Evolutionary conservation across 805 yeast genomes (phyloP), one percentile per base, ranked within the genome.

Genomic region (Diddensiella caesifluorescens): DNA sequence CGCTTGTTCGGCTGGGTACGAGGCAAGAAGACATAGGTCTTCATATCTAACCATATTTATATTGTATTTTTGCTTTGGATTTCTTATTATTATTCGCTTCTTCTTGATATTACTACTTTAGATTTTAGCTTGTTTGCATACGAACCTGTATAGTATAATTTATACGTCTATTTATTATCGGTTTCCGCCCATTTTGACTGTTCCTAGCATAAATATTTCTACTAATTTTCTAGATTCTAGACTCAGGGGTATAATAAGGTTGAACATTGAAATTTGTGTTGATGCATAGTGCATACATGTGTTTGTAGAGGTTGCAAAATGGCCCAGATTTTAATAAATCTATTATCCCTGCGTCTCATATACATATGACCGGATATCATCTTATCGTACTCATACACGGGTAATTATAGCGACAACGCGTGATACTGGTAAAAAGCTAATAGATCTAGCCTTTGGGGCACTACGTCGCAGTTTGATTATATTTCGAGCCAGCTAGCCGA

Each of bases 321-420:
- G n/a, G n/a, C n/a, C n/a, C n/a, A n/a, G n/a, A n/a, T n/a, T n/a
- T n/a, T n/a, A n/a, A n/a, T n/a, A n/a, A n/a, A n/a, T n/a, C n/a
- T n/a, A n/a, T n/a, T n/a, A n/a, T n/a, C n/a, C n/a, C n/a, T n/a
- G n/a, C n/a, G n/a, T n/a, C n/a, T n/a, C n/a, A n/a, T n/a, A n/a
- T n/a, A n/a, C n/a, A n/a, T 28, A 36, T 33, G 38, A 52, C 47
- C 48, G 51, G 51, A 22, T 65, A 66, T 52, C 88, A 81, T 57
- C 66, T 81, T 25, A 73, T 81, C 6, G 73, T 80, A 10, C 65
- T 82, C 31, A 81, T 80, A 29, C 83, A 78, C 57, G 80, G 80
- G 65, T 67, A 61, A 48, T 67, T 64, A 42, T 47, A 40, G 21
- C 20, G 25, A 22, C 12, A 6, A 30, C 31, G 13, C n/a, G 12